phyloP scores from a whole-genome alignment of 1,139 yeast genomes.

The Blastobotrys persicus region DNA sequence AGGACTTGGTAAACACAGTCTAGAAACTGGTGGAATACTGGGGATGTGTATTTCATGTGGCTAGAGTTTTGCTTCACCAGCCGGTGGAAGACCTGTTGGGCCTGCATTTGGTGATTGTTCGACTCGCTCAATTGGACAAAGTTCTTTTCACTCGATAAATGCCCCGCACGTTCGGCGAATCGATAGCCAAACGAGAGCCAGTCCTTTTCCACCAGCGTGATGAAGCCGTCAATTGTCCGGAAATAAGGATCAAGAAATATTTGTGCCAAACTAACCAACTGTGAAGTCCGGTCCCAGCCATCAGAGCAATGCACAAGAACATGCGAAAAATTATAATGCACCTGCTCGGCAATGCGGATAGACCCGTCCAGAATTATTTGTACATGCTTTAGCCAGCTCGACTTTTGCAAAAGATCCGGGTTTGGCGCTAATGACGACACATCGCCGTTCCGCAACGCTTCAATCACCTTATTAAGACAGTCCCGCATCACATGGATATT shows the following conservation, averaged over 20 bases:
- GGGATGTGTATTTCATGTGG: conserved; percentile 63
- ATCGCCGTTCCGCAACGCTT: conserved; percentile 69
- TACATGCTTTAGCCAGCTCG: conserved; percentile 79
- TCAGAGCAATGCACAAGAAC: conserved; percentile 91
- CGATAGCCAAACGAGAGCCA: conserved; percentile 95
- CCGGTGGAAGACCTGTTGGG: conserved; percentile 40
- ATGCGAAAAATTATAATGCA: conserved; percentile 79
- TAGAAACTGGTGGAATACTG: conserved; percentile 88
- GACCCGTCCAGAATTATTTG: conserved; percentile 71
- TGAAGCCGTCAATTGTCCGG: conserved; percentile 84
- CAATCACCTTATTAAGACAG: conserved; percentile 61
- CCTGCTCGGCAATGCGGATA: conserved; percentile 71
- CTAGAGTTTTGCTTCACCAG: conserved; percentile 30
- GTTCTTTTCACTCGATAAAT: conserved; percentile 42
- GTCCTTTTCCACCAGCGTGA: conserved; percentile 83
- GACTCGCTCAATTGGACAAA: conserved; percentile 30
- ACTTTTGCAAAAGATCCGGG: conserved; percentile 51
- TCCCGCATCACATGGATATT: conserved; percentile 95
- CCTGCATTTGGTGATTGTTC: conserved; percentile 32
- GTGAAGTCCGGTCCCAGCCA: conserved; percentile 98
- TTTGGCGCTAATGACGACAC: conserved; percentile 46
- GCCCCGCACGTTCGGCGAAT: conserved; percentile 81
- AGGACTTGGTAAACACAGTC: conserved; percentile 83
- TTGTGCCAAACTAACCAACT: conserved; percentile 79
- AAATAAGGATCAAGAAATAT: conserved; percentile 87